A percentile compares a stretch with the other conserved stretches of the same genome.
Evolutionary conservation across 176 grass and related monocot species (phyloP).

Genomic region (Bromus sterilis): DNA sequence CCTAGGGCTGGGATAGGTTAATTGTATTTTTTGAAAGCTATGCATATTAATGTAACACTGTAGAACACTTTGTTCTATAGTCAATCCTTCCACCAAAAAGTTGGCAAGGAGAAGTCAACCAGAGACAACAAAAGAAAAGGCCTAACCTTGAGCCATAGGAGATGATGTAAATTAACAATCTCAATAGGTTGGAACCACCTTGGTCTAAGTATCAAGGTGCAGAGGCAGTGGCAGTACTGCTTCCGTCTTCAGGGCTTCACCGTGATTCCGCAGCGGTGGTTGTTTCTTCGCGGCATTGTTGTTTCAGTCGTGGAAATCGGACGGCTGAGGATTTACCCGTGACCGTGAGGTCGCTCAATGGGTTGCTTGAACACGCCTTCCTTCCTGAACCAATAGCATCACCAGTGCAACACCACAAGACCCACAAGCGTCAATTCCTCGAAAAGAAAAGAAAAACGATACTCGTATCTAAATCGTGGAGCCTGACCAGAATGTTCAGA

Average conservation of each 20-base stretch:
- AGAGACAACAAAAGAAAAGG: background rate
- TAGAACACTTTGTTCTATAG: no score
- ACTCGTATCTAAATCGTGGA: background rate
- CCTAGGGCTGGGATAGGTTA: no score
- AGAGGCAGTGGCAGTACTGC: background rate
- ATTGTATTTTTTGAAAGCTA: no score
- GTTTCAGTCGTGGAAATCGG: conserved; percentile 12
- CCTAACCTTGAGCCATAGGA: conserved; percentile 42
- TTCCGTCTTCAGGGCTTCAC: background rate
- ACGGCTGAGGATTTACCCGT: background rate
- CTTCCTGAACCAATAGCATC: background rate
- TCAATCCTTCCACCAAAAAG: no score
- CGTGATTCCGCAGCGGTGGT: background rate
- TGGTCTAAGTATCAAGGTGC: background rate
- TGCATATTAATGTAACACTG: no score
- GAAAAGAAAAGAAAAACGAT: no score
- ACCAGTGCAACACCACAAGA: background rate
- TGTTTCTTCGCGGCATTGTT: no score
- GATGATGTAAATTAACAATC: no score
- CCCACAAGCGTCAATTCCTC: no score
- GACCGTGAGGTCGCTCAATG: background rate
- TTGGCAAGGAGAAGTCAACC: no score
- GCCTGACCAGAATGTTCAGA: no score
- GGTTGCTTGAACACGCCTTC: background rate
- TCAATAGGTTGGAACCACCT: background rate